A percentile compares a stretch with the other conserved stretches of the same genome.
These are phyloP conservation scores for Botrytis deweyae DNA, from an alignment of 2,329 filamentous ascomycete species.

Conservation along the genomic window DNA sequence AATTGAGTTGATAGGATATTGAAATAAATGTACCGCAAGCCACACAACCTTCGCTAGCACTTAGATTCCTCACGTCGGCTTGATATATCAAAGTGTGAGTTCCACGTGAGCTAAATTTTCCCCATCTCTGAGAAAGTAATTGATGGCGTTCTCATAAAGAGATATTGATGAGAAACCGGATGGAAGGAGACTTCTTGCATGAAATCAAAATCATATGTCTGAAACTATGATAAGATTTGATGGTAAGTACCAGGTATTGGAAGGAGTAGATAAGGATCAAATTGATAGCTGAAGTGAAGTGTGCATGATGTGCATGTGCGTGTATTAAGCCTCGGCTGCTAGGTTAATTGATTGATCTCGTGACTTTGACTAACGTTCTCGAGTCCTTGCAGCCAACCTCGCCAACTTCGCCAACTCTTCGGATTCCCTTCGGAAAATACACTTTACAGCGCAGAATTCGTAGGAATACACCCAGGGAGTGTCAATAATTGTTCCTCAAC, in stretches of 20 bases:
- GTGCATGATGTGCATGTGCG: neutral
- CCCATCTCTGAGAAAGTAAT: neutral
- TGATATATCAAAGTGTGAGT: neutral
- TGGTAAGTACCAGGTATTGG: neutral
- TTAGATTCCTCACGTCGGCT: neutral
- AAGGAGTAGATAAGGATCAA: neutral
- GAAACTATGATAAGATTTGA: neutral
- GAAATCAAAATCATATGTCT: neutral
- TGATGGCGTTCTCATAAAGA: neutral
- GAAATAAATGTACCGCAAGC: neutral
- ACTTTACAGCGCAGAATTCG: neutral
- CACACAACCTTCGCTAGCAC: neutral
- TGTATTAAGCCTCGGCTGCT: neutral
- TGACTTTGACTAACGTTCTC: neutral
- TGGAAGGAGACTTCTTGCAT: neutral
- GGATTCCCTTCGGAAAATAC: neutral
- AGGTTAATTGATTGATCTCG: neutral
- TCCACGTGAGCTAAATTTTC: neutral
- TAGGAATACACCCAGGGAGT: neutral
- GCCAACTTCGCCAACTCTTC: neutral
- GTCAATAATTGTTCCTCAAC: neutral
- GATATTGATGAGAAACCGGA: neutral
- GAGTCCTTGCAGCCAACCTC: neutral
- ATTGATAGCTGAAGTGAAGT: neutral
- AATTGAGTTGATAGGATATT: neutral